Evolutionary conservation across 1,284 basidiomycete genomes (phyloP).

Genomic region (Vanrija humicola): DNA sequence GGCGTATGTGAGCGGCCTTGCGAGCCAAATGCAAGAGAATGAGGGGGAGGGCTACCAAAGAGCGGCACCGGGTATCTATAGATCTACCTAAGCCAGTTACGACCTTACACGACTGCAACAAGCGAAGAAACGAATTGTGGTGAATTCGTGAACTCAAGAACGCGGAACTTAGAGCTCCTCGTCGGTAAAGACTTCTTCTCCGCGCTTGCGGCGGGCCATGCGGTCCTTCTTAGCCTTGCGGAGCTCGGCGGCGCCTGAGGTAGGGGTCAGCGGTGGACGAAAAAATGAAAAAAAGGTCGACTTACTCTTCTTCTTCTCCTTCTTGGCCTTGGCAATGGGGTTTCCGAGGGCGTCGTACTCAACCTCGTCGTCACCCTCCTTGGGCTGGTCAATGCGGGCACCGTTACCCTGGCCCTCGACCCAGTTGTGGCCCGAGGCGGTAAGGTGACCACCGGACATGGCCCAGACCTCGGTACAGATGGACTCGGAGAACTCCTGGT

Average conservation of each 20-base stretch:
- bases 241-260: constrained; percentile 60
- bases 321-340: constrained; percentile 81
- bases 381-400: constrained; percentile 80
- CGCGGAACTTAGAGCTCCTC: background rate
- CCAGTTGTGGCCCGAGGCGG: constrained; percentile 97
- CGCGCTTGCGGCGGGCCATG: constrained; percentile 66
- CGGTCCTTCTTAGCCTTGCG: constrained; percentile 94
- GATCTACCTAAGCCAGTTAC: no score
- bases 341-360: constrained; percentile 93
- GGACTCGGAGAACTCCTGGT: constrained; percentile 96
- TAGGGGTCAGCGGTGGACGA: no score
- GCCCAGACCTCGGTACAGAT: constrained; percentile 65
- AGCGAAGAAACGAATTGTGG: no score
- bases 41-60: no score
- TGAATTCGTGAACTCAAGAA: no score
- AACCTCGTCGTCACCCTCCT: constrained; percentile 78
- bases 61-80: no score
- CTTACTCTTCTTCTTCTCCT: constrained; percentile 66
- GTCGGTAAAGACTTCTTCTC: constrained; percentile 38
- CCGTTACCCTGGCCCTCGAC: constrained; percentile 95
- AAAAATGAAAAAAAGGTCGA: no score
- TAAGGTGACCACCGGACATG: constrained; percentile 86
- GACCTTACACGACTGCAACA: no score
- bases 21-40: no score
- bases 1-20: no score